These are phyloP conservation scores for Kandelia obovata DNA, from an alignment of 345 rosid genomes.

Conservation along the genomic window DNA sequence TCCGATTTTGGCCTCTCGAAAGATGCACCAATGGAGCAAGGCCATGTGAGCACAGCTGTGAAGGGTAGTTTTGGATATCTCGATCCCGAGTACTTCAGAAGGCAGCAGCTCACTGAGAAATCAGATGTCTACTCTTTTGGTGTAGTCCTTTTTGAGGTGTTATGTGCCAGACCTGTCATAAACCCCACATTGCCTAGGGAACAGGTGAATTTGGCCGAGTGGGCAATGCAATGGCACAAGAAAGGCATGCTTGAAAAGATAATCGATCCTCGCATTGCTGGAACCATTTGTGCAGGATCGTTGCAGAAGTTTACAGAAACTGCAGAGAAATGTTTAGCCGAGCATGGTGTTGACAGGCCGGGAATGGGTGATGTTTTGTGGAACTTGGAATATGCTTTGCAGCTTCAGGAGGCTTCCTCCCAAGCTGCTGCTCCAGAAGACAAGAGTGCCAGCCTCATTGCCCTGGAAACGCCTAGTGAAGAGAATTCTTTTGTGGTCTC, in stretches of 20 bases:
- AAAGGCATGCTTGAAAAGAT: constrained; percentile 57
- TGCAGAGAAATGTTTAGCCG: constrained; percentile 81
- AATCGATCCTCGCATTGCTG: constrained; percentile 55
- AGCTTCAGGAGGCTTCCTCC: constrained; percentile 63
- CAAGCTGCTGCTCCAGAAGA: constrained; percentile 37
- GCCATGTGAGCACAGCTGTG: constrained; percentile 80
- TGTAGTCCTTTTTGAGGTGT: constrained; percentile 72
- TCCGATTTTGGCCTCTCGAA: constrained; percentile 81
- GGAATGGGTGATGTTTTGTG: constrained; percentile 83
- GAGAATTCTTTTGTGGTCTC: background rate
- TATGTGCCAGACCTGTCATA: constrained; percentile 72
- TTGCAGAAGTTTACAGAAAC: constrained; percentile 64
- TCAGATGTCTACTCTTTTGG: constrained; percentile 90
- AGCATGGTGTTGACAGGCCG: constrained; percentile 78
- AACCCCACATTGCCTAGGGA: constrained; percentile 60
- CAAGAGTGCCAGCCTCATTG: constrained; percentile 28
- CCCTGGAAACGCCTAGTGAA: constrained; percentile 13
- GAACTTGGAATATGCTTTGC: constrained; percentile 80
- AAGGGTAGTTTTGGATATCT: constrained; percentile 90
- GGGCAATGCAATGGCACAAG: constrained; percentile 69
- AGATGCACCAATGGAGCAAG: constrained; percentile 63
- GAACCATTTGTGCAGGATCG: constrained; percentile 46
- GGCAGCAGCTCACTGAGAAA: constrained; percentile 81
- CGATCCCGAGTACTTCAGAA: constrained; percentile 78
- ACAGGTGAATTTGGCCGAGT: constrained; percentile 74